Evolutionary conservation across 495 filamentous ascomycete genomes (phyloP), one percentile per base, ranked within the genome.

Genomic region (Podospora sp.): DNA sequence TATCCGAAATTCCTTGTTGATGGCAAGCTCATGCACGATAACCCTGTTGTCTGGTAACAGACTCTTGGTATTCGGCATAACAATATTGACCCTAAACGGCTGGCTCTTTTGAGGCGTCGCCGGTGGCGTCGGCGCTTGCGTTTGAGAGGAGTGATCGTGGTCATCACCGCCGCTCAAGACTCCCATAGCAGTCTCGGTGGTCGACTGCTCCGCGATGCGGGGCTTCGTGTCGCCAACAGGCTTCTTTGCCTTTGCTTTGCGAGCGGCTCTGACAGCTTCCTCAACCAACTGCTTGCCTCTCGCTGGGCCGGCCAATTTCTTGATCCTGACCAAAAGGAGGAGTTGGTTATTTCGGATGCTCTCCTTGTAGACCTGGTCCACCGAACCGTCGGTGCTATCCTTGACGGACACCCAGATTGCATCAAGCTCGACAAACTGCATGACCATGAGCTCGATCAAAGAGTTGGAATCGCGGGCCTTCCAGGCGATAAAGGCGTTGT

Each of bases 351-450:
- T 90, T 12, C 92, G 86, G 65, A 99, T 97, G 46, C 94, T 96
- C 72, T 97, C 89, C 65, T 89, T 88, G 75, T 97, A 99, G 59
- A 97, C 93, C 51, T 89, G 89, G 46, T 94, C 88, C 26, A 96
- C 95, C 24, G 89, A 88, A n/a, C 89, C 91, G 49, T 91, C 89
- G 21, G 85, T 89, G 68, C 94, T 91, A 75, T 96, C 88, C 71
- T 98, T 98, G 73, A 98, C 94, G 9, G 92, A 94, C 74, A 97
- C 93, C 89, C 93, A 97, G 35, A 99, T 99, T 25, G 93, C 87
- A 75, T 99, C 95, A 20, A 99, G 81, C 75, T 97, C 94, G 33
- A 96, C 90, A 75, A 97, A 98, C 75, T 97, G 93, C 55, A 93
- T 89, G 25, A 98, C 83, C 95, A 99, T 98, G 61, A 94, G 92